A percentile compares a stretch with the other conserved stretches of the same genome.
These are phyloP conservation scores for Mantamonas sphyraenae DNA, from an alignment of 78 protist genomes.

Conservation along the genomic window DNA sequence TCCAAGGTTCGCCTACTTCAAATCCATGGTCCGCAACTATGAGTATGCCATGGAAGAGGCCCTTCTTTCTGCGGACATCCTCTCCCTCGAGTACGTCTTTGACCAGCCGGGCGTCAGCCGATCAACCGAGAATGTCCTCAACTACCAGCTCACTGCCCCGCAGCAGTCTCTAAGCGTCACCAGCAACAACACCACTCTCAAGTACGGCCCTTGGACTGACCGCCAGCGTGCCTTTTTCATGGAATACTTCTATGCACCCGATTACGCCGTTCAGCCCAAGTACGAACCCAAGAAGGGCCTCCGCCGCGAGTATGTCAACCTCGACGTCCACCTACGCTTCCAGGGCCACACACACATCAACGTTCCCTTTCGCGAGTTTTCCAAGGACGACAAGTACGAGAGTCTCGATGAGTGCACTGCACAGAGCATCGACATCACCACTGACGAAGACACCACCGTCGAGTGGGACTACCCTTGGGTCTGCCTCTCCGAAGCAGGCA, in stretches of 20 bases:
- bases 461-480: constrained; percentile 16
- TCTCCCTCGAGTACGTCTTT: constrained; percentile 4
- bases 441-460: constrained; percentile 24
- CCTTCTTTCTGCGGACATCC: constrained; percentile 1
- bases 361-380: constrained; percentile 37
- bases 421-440: constrained; percentile 26
- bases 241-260: constrained; percentile 30
- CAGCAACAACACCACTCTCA: constrained; percentile 11
- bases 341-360: constrained; percentile 16
- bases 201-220: constrained; percentile 48
- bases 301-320: constrained; percentile 19
- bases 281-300: constrained; percentile 30
- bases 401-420: constrained; percentile 14
- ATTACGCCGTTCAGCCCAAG: constrained; percentile 18
- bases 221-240: constrained; percentile 23
- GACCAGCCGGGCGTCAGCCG: constrained; percentile 38
- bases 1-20: constrained; percentile 3
- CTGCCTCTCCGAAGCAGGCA: not conserved
- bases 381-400: constrained; percentile 24
- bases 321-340: constrained; percentile 11
- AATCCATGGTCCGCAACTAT: constrained; percentile 6
- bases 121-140: constrained; percentile 7
- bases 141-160: too few relatives aligned
- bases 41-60: constrained; percentile 42
- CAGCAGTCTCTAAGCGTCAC: too few relatives aligned